Evolutionary conservation across 2,329 filamentous ascomycete species (phyloP), one percentile per base, ranked within the genome.

Genomic region (Trichophyton verrucosum): DNA sequence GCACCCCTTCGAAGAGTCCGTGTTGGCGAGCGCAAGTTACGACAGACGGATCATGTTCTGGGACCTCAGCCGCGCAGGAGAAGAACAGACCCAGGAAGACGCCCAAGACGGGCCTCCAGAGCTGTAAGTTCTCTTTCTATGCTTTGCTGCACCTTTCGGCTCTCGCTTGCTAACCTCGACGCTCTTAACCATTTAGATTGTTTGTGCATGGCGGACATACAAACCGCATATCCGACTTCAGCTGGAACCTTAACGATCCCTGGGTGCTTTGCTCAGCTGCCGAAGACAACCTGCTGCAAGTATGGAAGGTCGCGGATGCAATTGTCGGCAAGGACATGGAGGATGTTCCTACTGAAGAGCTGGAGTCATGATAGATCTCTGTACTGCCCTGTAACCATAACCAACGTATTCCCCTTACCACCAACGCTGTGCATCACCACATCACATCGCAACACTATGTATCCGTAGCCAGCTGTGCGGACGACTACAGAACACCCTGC

Each of bases 161-260:
- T 53, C 38, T 33, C 38, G 6, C 51, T 30, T 55, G 20, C 11
- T 46, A 33, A 53, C 24, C 22, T 2, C 11, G 42, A 46, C 15
- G 51, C 38, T 15, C 11, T 30, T 13, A 44, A 44, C 42, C 24
- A 51, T 49, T 47, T 51, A 91, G 88, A 55, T 78, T 99, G 1
- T 99, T 99, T 76, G 97, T 99, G 91, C 94, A 99, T 70, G 94
- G 94, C 63, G 94, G 94, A 36, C 95, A 99, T 77, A 99, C 94
- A 9, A 96, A 96, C 76, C 88, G 95, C 66, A 84, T 99, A 64
- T 91, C 89, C 40, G 95, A 99, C 75, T 99, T 99, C 71, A 92
- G 88, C 76, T 99, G 92, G 92, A 99, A 99, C 75, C 84, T 85
- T 67, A 96, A 95, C 72, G 91, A 96, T 69, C 91, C 92, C 3